These are phyloP conservation scores for Hondaea fermentalgiana DNA, from an alignment of 108 stramenopile genomes.

Conservation along the genomic window DNA sequence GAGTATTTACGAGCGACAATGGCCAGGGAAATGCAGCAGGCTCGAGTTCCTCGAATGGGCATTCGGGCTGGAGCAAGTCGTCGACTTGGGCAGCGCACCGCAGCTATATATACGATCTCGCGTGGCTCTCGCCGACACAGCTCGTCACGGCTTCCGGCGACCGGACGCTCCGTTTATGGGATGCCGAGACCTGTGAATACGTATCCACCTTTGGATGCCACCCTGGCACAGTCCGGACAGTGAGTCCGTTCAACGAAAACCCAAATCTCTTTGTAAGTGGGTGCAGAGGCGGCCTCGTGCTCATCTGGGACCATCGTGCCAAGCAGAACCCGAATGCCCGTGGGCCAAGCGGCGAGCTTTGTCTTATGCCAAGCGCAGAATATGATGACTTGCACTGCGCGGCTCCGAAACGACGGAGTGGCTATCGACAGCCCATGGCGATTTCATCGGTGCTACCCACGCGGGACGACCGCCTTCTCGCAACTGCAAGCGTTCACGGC, in stretches of 20 bases:
- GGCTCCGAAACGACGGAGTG: background rate
- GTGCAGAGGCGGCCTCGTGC: background rate
- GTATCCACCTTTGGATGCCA: background rate
- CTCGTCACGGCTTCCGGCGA: background rate
- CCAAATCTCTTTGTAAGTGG: background rate
- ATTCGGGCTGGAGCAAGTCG: background rate
- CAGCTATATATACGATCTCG: background rate
- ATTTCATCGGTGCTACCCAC: background rate
- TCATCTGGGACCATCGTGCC: background rate
- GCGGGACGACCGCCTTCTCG: background rate
- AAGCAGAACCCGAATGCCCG: background rate
- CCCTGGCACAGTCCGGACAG: background rate
- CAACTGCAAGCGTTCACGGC: background rate
- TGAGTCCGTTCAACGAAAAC: background rate
- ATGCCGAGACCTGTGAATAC: background rate
- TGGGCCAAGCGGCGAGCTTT: background rate
- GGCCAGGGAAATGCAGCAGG: background rate
- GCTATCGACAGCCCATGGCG: background rate
- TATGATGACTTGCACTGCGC: background rate
- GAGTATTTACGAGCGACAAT: background rate
- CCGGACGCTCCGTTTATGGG: background rate
- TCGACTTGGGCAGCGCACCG: background rate
- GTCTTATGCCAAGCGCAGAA: background rate
- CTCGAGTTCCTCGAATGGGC: background rate
- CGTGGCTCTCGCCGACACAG: background rate